Percentiles rank a stretch among this genome's conserved stretches.
phyloP scores from a whole-genome alignment of 2,329 filamentous ascomycete species.

The Xylogone sp. region DNA sequence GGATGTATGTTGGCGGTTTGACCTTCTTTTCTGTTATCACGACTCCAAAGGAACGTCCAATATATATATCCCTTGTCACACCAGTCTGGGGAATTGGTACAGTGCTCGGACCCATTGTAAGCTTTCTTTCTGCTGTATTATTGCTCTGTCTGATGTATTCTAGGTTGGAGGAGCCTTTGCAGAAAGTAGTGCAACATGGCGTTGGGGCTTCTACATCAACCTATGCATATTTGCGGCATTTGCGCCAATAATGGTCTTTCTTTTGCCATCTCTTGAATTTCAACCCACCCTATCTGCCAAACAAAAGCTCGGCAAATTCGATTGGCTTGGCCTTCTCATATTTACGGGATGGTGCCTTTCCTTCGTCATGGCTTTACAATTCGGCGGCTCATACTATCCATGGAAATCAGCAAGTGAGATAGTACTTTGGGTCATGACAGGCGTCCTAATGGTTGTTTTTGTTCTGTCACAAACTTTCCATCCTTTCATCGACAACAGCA shows the following conservation, averaged over 20 bases:
- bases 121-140: too few species aligned
- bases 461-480: slow-evolving; percentile 13
- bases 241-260: slow-evolving; percentile 15
- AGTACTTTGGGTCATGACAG: slow-evolving; percentile 36
- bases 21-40: too few species aligned
- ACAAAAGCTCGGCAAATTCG: slow-evolving; percentile 18
- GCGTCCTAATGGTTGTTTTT: slow-evolving; percentile 23
- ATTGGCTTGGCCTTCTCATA: slow-evolving; percentile 30
- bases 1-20: too few species aligned
- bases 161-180: too few species aligned
- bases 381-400: slow-evolving; percentile 19
- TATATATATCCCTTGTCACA: too few species aligned
- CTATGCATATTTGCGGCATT: slow-evolving; percentile 30
- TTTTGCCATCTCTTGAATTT: slow-evolving; percentile 9
- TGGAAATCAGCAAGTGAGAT: slow-evolving; percentile 18
- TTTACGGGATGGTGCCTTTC: slow-evolving; percentile 18
- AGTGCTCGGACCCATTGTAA: too few species aligned
- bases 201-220: slow-evolving; percentile 26
- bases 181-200: too few species aligned
- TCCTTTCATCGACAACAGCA: slow-evolving; percentile 10
- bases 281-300: slow-evolving; percentile 1
- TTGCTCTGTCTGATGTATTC: too few species aligned
- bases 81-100: too few species aligned
- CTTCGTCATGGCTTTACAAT: slow-evolving; percentile 23
- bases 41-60: too few species aligned